A percentile compares a stretch with the other conserved stretches of the same genome.
Conservation (phyloP, 164 flowering plant species). For the Magnolia changhungtana region DNA sequence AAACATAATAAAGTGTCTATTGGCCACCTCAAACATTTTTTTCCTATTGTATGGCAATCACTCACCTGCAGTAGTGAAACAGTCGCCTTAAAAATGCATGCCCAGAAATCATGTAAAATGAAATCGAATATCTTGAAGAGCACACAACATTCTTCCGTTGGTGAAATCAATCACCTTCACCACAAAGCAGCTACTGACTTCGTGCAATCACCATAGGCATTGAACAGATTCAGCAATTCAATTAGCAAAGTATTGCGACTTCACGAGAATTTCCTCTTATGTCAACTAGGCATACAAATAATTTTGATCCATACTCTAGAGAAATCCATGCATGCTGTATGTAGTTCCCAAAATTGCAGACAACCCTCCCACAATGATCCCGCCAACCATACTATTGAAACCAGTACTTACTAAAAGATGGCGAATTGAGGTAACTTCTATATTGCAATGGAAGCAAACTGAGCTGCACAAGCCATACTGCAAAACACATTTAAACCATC, state of each 20-base stretch:
- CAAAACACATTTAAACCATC: no score
- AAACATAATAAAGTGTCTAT: background rate
- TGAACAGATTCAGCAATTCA: no score
- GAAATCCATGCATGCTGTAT: background rate
- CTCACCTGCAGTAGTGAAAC: background rate
- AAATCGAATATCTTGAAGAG: background rate
- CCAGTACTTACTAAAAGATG: no score
- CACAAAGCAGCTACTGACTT: background rate
- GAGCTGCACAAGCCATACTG: no score
- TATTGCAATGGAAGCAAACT: no score
- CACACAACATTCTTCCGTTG: background rate
- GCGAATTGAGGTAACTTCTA: no score
- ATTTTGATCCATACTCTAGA: background rate
- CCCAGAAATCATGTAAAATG: background rate
- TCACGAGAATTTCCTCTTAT: no score
- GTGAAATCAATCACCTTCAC: background rate
- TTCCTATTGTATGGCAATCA: background rate
- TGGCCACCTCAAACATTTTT: background rate
- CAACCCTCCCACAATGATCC: no score
- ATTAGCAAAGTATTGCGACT: no score
- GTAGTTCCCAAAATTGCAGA: background rate
- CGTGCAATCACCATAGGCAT: no score
- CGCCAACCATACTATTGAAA: no score
- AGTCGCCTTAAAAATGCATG: background rate
- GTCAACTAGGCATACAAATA: no score